Base-by-base conservation (phyloP, 139 green algal species). In the Tetraselmis striata region DNA sequence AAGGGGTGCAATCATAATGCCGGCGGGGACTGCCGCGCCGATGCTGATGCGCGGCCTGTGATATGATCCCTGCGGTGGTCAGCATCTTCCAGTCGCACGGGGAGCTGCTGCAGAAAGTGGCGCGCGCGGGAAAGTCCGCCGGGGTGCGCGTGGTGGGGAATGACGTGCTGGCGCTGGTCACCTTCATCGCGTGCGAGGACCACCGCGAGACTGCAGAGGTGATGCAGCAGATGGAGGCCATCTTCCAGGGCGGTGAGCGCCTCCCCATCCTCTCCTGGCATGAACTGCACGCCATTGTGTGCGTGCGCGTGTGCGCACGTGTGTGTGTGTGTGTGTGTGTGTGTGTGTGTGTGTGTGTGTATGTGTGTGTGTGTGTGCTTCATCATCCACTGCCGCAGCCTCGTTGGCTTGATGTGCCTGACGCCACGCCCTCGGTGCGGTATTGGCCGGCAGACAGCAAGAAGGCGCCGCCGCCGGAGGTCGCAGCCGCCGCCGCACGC, bases 181-280 rank as follows among this genome's bases (percentile, higher is more conserved):
- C 85, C 67, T 95, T 94, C 58, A 83, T 93, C 1, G 82, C 80
- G 2, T 67, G 45, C 0, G 88, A 92, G 59, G 91, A 93, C 28
- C 79, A 90, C 31, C 58, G 31, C 11, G 84, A 76, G 27, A 87
- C 85, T 30, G 67, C 85, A 30, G 81, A 80, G 5, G 81, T 86
- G 1, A 91, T 94, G 88, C 32, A 82, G 84, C 84, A 11, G 76
- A 29, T 75, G 29, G 1, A 59, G 45, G 29, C 28, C 26, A 77
- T 2, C 11, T 59, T 28, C 22, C 31, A 59, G 11, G n/a, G 29
- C 1, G 67, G 67, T 27, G 2, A 28, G 28, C 27, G n/a, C 25
- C 2, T 59, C 1, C 1, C 59, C 11, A 28, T n/a, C n/a, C n/a
- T n/a, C n/a, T n/a, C n/a, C n/a, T n/a, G n/a, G n/a, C n/a, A n/a